Evolutionary conservation across 192 early-diverging fungal genomes (phyloP), one percentile per base, ranked within the genome.

Genomic region (Umbelopsis isabellina): DNA sequence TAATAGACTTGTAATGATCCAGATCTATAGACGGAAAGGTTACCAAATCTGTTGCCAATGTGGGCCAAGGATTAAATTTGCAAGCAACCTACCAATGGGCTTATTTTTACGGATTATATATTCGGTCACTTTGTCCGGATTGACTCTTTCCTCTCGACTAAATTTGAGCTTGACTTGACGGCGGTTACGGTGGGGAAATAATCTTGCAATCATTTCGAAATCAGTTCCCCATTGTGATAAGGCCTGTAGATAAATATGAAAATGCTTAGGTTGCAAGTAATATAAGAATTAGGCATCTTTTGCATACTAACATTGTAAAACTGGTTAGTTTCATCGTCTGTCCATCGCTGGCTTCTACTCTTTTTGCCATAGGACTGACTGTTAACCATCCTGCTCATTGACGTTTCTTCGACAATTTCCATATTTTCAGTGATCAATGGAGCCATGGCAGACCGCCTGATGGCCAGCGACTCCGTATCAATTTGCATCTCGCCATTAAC

Each of bases 201-300:
- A 18, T 0, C 46, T 65, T 22, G 73, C 49, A 16, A 79, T 72
- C 71, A 75, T 79, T 46, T 79, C 69, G 33, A 79, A 79, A 67
- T 79, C 78, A 16, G 78, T 79, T 11, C 78, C 78, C 71, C 70
- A 79, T 13, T 75, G 71, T 18, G 73, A 47, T 6, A 79, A 15
- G 6, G 68, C 67, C 78, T 79, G 23, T 8, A 6, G n/a, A 21
- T 30, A 30, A 30, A 30, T 3, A 30, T 25, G 58, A 66, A 66
- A 16, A 71, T 49, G 20, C 16, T 37, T 12, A 65, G 53, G 35
- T 16, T 25, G 25, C 10, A 46, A 21, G 4, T 47, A 13, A 46
- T 35, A 50, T 23, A 22, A 50, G 15, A 2, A 18, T 30, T 22
- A 45, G 50, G 0, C 47, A 3, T 25, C 2, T 2, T 45, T 27